phyloP scores from a whole-genome alignment of 192 early-diverging fungal species.

The Gamsiella multidivaricata region DNA sequence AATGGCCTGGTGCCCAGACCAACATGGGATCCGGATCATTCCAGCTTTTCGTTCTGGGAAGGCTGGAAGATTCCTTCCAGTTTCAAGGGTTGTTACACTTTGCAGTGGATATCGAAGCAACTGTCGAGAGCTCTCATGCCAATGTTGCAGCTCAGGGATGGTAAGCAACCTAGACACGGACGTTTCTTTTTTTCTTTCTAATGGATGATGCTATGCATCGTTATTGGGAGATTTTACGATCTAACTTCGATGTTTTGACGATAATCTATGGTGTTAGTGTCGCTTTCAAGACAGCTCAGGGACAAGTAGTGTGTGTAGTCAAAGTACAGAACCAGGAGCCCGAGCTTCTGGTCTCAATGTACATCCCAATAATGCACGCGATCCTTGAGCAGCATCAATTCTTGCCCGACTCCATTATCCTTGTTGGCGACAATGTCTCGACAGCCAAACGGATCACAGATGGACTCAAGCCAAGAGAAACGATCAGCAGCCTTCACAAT shows the following conservation, averaged over 20 bases:
- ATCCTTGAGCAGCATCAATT: slow-evolving; percentile 47
- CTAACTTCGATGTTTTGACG: too few species aligned
- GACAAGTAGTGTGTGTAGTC: slow-evolving; percentile 26
- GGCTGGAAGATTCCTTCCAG: slow-evolving; percentile 73
- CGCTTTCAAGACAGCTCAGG: slow-evolving; percentile 25
- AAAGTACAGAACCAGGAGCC: slow-evolving; percentile 44
- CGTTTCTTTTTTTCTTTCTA: too few species aligned
- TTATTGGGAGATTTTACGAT: too few species aligned
- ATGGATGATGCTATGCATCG: too few species aligned
- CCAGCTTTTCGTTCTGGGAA: slow-evolving; percentile 80
- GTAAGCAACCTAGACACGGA: too few species aligned
- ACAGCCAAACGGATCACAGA: slow-evolving; percentile 27
- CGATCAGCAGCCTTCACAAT: slow-evolving; percentile 5
- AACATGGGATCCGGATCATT: slow-evolving; percentile 54
- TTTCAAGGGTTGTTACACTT: slow-evolving; percentile 78
- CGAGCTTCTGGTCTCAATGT: slow-evolving; percentile 47
- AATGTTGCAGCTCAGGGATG: slow-evolving; percentile 47
- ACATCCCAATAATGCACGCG: slow-evolving; percentile 45
- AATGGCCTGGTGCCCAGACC: neutral
- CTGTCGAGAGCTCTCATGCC: slow-evolving; percentile 68
- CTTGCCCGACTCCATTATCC: slow-evolving; percentile 38
- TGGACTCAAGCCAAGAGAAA: slow-evolving; percentile 46
- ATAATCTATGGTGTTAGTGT: slow-evolving; percentile 6
- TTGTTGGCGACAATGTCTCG: slow-evolving; percentile 40
- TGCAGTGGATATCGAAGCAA: slow-evolving; percentile 78